These are phyloP conservation scores for Penicillium subrubescens DNA, from an alignment of 495 filamentous ascomycete genomes.

Conservation along the genomic window DNA sequence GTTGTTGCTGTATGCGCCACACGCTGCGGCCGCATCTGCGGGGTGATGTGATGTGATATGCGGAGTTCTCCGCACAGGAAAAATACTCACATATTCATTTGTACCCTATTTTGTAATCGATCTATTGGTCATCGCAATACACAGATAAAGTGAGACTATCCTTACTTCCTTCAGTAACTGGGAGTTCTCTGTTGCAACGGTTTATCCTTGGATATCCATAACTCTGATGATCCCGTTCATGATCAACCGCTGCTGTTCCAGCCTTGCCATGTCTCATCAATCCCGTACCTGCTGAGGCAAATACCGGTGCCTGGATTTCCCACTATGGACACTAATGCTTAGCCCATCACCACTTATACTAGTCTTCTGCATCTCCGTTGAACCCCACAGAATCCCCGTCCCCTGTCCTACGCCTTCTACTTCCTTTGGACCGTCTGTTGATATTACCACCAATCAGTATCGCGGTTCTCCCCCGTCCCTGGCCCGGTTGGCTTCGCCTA, in stretches of 20 bases:
- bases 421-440: neutral
- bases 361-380: neutral
- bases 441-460: slow-evolving; percentile 17
- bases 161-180: neutral
- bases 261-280: neutral
- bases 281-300: neutral
- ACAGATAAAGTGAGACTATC: neutral
- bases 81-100: neutral
- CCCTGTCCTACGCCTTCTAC: slow-evolving; percentile 17
- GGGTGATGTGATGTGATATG: neutral
- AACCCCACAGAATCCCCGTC: slow-evolving; percentile 27
- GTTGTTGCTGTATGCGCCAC: neutral
- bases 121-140: neutral
- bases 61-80: neutral
- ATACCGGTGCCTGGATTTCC: neutral
- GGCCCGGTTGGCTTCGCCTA: slow-evolving; percentile 5
- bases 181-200: neutral
- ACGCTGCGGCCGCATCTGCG: too few relatives aligned
- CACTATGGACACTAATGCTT: neutral
- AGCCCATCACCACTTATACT: neutral
- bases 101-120: neutral
- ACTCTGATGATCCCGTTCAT: neutral
- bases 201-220: neutral
- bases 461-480: neutral
- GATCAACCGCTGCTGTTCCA: neutral